A percentile compares a stretch with the other conserved stretches of the same genome.
Conservation (phyloP, 2,329 filamentous ascomycete genomes). For the Albophoma yamanashiensis region DNA sequence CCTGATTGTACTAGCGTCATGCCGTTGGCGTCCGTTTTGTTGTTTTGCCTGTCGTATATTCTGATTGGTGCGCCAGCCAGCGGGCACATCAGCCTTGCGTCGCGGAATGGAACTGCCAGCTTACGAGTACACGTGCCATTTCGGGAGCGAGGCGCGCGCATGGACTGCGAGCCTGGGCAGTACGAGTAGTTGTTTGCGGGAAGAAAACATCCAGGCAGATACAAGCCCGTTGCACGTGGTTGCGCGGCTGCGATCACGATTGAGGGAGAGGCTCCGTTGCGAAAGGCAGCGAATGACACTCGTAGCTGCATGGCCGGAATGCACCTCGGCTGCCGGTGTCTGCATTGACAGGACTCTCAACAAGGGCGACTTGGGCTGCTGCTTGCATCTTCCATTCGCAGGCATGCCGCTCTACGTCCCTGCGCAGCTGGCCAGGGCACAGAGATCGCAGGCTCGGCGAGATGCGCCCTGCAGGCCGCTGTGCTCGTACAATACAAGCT, state of each 20-base stretch:
- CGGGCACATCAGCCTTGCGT: neutral
- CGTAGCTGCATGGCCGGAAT: neutral
- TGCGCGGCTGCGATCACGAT: neutral
- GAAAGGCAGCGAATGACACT: neutral
- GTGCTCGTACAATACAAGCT: neutral
- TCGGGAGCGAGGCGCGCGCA: neutral
- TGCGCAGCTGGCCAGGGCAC: neutral
- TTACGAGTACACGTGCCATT: neutral
- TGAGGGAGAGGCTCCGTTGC: neutral
- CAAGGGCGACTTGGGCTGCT: neutral
- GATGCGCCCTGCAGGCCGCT: neutral
- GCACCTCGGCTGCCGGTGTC: too few relatives aligned
- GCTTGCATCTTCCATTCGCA: neutral
- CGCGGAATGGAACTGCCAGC: neutral
- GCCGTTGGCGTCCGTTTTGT: neutral
- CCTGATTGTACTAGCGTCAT: neutral
- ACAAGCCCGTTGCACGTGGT: neutral
- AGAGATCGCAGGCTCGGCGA: neutral
- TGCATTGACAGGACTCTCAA: neutral
- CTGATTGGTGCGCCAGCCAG: neutral
- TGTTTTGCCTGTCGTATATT: neutral
- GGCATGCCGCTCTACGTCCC: neutral
- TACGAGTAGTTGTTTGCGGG: neutral
- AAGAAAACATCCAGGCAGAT: neutral
- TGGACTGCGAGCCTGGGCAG: too few relatives aligned